Evolutionary conservation across 2,329 filamentous ascomycete species (phyloP).

Genomic region (Zymoseptoria ardabiliae): DNA sequence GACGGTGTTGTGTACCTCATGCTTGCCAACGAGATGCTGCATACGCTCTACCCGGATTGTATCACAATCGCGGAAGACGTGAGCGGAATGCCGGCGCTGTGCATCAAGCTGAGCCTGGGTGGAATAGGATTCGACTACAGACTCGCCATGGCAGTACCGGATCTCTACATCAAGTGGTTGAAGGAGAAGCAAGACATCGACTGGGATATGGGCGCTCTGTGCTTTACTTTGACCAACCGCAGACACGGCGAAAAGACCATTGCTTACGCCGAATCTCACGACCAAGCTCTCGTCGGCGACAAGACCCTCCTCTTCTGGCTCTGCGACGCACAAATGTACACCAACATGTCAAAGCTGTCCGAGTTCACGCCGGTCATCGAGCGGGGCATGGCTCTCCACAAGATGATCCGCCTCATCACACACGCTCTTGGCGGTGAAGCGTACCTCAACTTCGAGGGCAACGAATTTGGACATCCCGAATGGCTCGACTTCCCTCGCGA

Average conservation of each 20-base stretch:
- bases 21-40: conserved; percentile 92
- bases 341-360: conserved; percentile 83
- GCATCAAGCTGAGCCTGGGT: conserved; percentile 73
- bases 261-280: conserved; percentile 93
- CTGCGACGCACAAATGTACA: conserved; percentile 95
- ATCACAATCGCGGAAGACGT: conserved; percentile 97
- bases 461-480: conserved; percentile 97
- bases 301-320: conserved; percentile 98
- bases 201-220: conserved; percentile 83
- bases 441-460: conserved; percentile 97
- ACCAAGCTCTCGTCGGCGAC: conserved; percentile 96
- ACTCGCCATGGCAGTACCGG: conserved; percentile 93
- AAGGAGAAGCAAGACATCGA: conserved; percentile 87
- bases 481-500: conserved; percentile 97
- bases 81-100: conserved; percentile 96
- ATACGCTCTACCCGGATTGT: conserved; percentile 74
- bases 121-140: conserved; percentile 96
- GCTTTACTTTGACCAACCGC: conserved; percentile 83
- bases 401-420: conserved; percentile 92
- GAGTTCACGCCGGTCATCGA: conserved; percentile 84
- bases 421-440: conserved; percentile 89
- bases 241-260: conserved; percentile 97
- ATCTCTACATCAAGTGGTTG: conserved; percentile 98
- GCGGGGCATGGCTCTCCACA: conserved; percentile 86
- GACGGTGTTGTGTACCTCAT: conserved; percentile 93